Percentiles rank a stretch among this genome's conserved stretches.
Conservation (phyloP, 2,329 filamentous ascomycete species). For the Scedosporium dehoogii region DNA sequence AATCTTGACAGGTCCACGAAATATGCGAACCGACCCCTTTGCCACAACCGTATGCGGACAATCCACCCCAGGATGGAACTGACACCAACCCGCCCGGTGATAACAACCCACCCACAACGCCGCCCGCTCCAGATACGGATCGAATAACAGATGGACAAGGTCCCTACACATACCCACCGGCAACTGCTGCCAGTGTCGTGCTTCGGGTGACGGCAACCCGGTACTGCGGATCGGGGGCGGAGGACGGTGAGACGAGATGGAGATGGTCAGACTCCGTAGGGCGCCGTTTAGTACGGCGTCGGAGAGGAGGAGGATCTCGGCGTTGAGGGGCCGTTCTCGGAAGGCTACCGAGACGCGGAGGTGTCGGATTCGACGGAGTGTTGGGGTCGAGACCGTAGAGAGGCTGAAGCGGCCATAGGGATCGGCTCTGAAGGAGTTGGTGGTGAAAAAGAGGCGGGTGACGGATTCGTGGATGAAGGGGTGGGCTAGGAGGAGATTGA, state of each 20-base stretch:
- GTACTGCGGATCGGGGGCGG: no score
- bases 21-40: neutral
- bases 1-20: neutral
- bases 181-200: neutral
- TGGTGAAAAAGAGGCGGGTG: conserved; percentile 26
- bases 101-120: conserved; percentile 24
- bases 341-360: conserved; percentile 41
- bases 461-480: conserved; percentile 45
- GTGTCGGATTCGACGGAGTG: conserved; percentile 53
- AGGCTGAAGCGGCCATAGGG: neutral
- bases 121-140: conserved; percentile 32
- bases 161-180: neutral
- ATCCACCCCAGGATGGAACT: conserved; percentile 24
- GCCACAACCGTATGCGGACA: conserved; percentile 11
- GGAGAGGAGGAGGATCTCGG: neutral
- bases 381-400: conserved; percentile 41
- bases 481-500: conserved; percentile 36
- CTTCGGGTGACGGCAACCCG: no score
- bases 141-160: conserved; percentile 27
- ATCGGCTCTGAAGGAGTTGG: neutral
- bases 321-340: neutral
- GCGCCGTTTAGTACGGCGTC: conserved; percentile 2
- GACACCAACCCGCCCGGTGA: conserved; percentile 30
- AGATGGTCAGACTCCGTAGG: neutral
- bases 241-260: neutral